Base-by-base conservation (phyloP, 2,329 filamentous ascomycete species). In the Fusarium sp. region DNA sequence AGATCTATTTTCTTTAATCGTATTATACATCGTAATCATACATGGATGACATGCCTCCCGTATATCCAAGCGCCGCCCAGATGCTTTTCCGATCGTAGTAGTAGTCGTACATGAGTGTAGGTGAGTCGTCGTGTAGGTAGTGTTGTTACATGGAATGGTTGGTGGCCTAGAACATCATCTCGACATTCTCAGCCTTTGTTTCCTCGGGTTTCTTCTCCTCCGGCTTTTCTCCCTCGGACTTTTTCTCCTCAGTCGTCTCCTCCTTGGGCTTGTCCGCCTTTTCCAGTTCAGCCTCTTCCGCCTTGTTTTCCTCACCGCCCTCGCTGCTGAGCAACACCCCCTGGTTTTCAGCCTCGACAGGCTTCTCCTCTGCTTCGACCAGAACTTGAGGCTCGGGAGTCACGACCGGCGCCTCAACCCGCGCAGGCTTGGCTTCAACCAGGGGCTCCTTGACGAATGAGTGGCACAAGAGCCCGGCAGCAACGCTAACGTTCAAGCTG, bases 401-500 rank as follows among this genome's bases (percentile, higher is more conserved):
- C 40, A 42, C 20, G 16, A 31, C 56, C 38, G 63, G 57, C 7
- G 61, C n/a, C 36, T 66, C 56, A 22, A 31, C 33, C 14, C 57
- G 50, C 27, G 63, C 66, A 5, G 13, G 70, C 58, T 75, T 71
- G 14, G 77, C 62, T 58, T 64, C 61, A 47, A 52, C 36, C 36
- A 65, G 63, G 5, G 68, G 64, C 36, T 78, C 81, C 78, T 84
- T 88, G 78, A 94, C 80, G 79, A 97, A 94, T 0, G 92, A 86
- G 73, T 92, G 89, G 71, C 92, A 92, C 60, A 98, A 84, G 58
- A 98, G 85, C 1, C 91, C 95, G 8, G 94, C 91, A 2, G 97
- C 96, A 22, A 97, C 95, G 79, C 94, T 95, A 42, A 98, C 97
- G 80, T 99, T 98, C 81, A 99, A 84, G 81, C 95, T 98, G 82